A percentile compares a stretch with the other conserved stretches of the same genome.
phyloP scores from a whole-genome alignment of 495 filamentous ascomycete species.

The Aspergillus incahuasiensis region DNA sequence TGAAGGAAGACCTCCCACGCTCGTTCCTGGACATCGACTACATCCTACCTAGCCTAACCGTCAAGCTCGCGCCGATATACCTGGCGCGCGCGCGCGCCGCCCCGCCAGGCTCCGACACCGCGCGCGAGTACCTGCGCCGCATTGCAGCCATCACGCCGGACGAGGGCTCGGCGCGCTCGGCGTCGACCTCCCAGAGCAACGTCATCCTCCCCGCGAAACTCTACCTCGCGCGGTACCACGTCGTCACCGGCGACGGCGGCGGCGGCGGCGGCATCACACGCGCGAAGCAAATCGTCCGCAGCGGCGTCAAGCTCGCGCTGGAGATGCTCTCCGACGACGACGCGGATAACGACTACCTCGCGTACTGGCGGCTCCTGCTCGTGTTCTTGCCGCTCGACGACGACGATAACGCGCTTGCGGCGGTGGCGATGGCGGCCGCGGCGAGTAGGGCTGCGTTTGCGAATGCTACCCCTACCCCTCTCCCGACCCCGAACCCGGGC shows the following conservation, averaged over 20 bases:
- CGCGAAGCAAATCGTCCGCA: conserved; percentile 23
- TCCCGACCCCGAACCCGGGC: too few relatives aligned
- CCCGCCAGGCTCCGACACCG: conserved; percentile 9
- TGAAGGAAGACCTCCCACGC: conserved; percentile 18
- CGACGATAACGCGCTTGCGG: conserved; percentile 20
- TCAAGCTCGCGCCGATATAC: conserved; percentile 20
- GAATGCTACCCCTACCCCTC: background rate
- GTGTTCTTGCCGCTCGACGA: conserved; percentile 27
- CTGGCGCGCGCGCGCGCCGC: conserved; percentile 13
- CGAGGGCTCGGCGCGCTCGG: background rate
- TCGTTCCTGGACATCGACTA: conserved; percentile 15
- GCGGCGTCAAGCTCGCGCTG: conserved; percentile 29
- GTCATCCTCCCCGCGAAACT: conserved; percentile 17
- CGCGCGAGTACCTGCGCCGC: conserved; percentile 6
- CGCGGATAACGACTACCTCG: conserved; percentile 37
- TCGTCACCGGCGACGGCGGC: conserved; percentile 25
- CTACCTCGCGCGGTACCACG: conserved; percentile 25
- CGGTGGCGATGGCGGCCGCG: conserved; percentile 18
- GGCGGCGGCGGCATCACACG: conserved; percentile 21
- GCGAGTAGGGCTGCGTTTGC: conserved; percentile 8
- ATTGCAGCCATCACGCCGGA: conserved; percentile 15
- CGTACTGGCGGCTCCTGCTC: conserved; percentile 26
- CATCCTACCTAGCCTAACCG: conserved; percentile 13
- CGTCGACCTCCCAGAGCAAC: conserved; percentile 12
- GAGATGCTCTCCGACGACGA: conserved; percentile 43